phyloP scores from a whole-genome alignment of 2,329 filamentous ascomycete genomes.

The Aplosporella prunicola region DNA sequence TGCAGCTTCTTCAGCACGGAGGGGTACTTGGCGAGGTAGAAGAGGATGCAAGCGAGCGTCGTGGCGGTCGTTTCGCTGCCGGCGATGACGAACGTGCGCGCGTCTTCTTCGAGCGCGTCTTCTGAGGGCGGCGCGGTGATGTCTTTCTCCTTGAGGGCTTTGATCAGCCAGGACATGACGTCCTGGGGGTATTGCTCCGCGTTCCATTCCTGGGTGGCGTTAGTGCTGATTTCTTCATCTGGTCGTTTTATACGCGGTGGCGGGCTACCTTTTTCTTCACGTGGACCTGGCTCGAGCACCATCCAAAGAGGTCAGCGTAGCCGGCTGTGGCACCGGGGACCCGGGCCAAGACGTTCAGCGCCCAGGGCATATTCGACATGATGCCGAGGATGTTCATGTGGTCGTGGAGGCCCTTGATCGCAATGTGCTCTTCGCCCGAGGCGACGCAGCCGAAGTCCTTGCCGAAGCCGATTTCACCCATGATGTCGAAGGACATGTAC shows the following conservation, averaged over 20 bases:
- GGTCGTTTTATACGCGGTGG: no score
- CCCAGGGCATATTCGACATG: slow-evolving; percentile 27
- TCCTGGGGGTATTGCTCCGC: slow-evolving; percentile 24
- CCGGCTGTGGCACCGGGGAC: slow-evolving; percentile 22
- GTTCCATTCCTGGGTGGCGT: slow-evolving; percentile 15
- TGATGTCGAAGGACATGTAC: slow-evolving; percentile 41
- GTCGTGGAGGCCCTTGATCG: slow-evolving; percentile 27
- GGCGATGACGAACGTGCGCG: slow-evolving; percentile 25
- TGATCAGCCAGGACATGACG: slow-evolving; percentile 33
- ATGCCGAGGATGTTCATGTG: slow-evolving; percentile 27
- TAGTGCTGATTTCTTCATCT: no score
- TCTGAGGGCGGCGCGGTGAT: slow-evolving; percentile 23
- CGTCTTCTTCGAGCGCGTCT: slow-evolving; percentile 25
- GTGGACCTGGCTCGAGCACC: slow-evolving; percentile 21
- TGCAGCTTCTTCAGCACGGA: slow-evolving; percentile 23
- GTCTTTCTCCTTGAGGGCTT: slow-evolving; percentile 29
- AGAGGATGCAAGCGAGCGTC: slow-evolving; percentile 22
- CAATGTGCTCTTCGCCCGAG: slow-evolving; percentile 18
- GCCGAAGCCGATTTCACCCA: slow-evolving; percentile 38
- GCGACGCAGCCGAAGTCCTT: slow-evolving; percentile 32
- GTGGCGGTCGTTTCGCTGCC: slow-evolving; percentile 30
- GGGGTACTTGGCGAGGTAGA: slow-evolving; percentile 25
- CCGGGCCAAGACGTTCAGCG: slow-evolving; percentile 21
- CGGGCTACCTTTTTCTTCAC: slow-evolving; percentile 22
- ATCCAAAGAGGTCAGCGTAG: slow-evolving; percentile 22